phyloP scores from a whole-genome alignment of 257 asterid genomes.

The Solanum ossicruentum region DNA sequence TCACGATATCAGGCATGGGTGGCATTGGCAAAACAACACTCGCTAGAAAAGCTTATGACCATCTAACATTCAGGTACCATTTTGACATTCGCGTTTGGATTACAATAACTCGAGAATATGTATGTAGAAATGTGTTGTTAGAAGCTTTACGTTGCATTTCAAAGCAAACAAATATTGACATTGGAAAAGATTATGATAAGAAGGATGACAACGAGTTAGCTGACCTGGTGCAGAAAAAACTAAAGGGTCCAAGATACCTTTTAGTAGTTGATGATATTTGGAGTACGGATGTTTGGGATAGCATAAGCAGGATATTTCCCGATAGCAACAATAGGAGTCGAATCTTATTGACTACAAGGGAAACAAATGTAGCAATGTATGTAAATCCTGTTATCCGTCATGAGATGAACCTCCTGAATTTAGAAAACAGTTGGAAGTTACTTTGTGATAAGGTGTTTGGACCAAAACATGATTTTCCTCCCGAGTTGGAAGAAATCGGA shows the following conservation, averaged over 20 bases:
- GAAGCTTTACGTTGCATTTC: neutral
- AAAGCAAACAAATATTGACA: neutral
- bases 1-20: neutral
- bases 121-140: neutral
- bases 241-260: neutral
- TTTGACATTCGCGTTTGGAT: neutral
- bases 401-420: neutral
- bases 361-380: neutral
- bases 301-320: neutral
- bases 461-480: neutral
- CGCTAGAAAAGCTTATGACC: neutral
- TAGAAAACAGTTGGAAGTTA: neutral
- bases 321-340: neutral
- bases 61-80: neutral
- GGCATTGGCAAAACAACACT: neutral
- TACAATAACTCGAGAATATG: neutral
- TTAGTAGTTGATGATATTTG: conserved; percentile 2
- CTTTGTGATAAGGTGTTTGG: neutral
- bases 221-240: neutral
- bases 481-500: neutral
- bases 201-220: neutral
- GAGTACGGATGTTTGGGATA: neutral
- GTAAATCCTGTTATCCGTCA: neutral
- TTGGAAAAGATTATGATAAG: neutral
- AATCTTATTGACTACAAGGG: conserved; percentile 1